Evolutionary conservation across 805 yeast genomes (phyloP).

Genomic region (Starmerella potacharoeniae): DNA sequence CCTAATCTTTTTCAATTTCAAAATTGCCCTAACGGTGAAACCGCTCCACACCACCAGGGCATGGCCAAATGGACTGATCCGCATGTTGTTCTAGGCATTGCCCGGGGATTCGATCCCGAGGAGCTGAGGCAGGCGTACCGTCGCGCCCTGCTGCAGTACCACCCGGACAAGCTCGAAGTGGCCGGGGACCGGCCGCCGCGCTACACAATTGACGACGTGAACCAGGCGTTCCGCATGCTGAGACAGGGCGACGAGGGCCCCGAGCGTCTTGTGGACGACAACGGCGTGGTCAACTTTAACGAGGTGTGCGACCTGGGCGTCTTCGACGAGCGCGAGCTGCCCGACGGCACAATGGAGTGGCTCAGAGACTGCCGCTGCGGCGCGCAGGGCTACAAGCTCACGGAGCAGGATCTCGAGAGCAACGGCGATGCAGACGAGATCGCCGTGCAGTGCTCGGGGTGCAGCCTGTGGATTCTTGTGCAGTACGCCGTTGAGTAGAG

Average conservation of each 20-base stretch:
- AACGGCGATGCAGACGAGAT: conserved; percentile 50
- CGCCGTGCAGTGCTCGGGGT: conserved; percentile 66
- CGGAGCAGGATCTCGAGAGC: conserved; percentile 50
- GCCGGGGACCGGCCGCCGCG: not conserved
- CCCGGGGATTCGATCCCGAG: conserved; percentile 32
- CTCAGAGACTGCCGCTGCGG: conserved; percentile 29
- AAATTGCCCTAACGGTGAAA: too few relatives aligned
- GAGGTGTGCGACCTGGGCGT: conserved; percentile 52
- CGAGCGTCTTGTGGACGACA: conserved; percentile 38
- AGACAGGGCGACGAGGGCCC: conserved; percentile 22
- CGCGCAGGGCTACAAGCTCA: conserved; percentile 43
- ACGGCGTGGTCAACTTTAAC: conserved; percentile 47
- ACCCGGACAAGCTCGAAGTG: conserved; percentile 58
- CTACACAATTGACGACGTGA: conserved; percentile 36
- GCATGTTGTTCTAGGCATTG: conserved; percentile 48
- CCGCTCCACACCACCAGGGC: not conserved
- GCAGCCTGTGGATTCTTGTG: conserved; percentile 80
- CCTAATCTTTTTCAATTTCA: not conserved
- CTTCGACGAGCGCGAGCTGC: conserved; percentile 28
- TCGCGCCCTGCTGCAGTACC: conserved; percentile 45
- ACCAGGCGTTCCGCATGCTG: conserved; percentile 49
- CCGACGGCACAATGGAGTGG: conserved; percentile 24
- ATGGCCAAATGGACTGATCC: conserved; percentile 23
- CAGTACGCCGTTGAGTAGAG: conserved; percentile 33
- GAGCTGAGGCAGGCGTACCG: conserved; percentile 53